Base-by-base conservation (phyloP, 306 rosid genomes). In the Oxytropis ochrocephala region DNA sequence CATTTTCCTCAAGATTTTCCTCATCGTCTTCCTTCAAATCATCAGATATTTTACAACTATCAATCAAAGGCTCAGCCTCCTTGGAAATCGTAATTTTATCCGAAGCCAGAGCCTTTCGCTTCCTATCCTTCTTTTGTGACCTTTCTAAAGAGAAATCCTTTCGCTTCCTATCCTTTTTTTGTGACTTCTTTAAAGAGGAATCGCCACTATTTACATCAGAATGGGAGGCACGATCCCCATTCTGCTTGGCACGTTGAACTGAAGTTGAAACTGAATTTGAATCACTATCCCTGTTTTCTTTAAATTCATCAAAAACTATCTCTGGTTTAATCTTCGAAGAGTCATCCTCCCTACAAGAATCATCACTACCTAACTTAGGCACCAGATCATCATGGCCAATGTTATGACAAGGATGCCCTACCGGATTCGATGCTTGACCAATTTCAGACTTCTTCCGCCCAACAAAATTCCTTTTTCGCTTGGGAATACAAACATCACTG, bases 1-100 rank as follows among this genome's bases (percentile, higher is more conserved):
- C 99, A 77, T 91, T 95, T 82, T 91, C 96, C 83, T 95, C 99
- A 43, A 95, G 97, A 83, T 95, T 95, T 77, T 87, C 96, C 79
- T 91, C 95, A 49, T 94, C 92, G 0, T 88, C 96, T 78, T 86
- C 95, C 13, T 46, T 83, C 41, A 73, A 64, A 57, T 81, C 82
- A 79, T 77, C 82, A 68, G 84, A 68, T 59, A 70, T 38, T 77
- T 75, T 87, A 50, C 74, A 21, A 76, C 59, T 70, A 69, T 61
- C 79, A 36, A 75, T 64, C 78, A 80, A 59, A 29, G 84, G 84
- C 75, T 65, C 82, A 6, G 76, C 89, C 81, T 87, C 84, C 67
- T 77, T 70, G 11, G 75, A 78, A 65, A 43, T 46, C 60, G 69
- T 62, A 72, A 54, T 70, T 69, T 67, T 51, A 75, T 81, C 86